Conservation (phyloP, 805 yeast genomes). For the Hanseniaspora hatyaiensis region DNA sequence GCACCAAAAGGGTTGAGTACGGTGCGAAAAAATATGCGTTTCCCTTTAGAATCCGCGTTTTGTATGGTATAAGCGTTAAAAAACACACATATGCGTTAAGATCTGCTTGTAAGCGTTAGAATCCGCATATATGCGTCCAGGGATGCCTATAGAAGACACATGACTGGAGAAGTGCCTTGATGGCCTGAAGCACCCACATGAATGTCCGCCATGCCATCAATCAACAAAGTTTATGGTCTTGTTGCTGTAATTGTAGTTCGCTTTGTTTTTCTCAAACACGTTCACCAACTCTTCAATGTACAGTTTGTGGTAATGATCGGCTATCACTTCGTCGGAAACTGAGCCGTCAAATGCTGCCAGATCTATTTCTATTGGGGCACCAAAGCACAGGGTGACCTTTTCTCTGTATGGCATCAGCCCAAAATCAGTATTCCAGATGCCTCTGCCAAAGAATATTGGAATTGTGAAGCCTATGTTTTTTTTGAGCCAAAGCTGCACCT, state of each 20-base stretch:
- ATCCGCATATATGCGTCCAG: no score
- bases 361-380: conserved; percentile 54
- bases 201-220: no score
- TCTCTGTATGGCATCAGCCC: conserved; percentile 81
- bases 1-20: no score
- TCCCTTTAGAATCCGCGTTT: no score
- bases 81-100: no score
- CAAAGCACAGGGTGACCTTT: conserved; percentile 65
- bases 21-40: no score
- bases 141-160: no score
- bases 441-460: conserved; percentile 86
- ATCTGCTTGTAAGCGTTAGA: no score
- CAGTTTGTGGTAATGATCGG: conserved; percentile 59
- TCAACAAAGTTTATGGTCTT: conserved; percentile 25
- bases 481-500: conserved; percentile 64
- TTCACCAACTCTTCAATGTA: conserved; percentile 54
- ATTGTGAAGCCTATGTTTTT: conserved; percentile 65
- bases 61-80: no score
- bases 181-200: no score
- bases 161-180: no score
- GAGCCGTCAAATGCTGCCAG: conserved; percentile 32
- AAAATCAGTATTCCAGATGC: conserved; percentile 82
- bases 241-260: conserved; percentile 31
- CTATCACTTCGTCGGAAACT: conserved; percentile 32
- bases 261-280: conserved; percentile 58